phyloP scores from a whole-genome alignment of 768 basidiomycete species.

The Guyanaporus albipodus region DNA sequence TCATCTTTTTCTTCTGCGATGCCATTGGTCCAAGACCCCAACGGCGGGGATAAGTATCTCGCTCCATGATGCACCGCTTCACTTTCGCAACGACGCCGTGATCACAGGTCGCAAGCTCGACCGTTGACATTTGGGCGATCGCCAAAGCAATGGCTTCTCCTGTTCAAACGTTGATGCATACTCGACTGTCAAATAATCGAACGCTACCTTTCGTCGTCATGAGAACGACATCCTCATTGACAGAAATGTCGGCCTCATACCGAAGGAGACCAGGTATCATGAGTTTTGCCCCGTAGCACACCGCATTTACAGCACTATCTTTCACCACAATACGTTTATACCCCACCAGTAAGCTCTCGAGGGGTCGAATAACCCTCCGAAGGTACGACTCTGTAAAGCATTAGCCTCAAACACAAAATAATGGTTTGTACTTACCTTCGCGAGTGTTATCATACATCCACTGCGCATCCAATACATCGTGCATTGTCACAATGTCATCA shows the following conservation, averaged over 20 bases:
- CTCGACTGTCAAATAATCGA: background rate
- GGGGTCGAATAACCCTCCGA: constrained; percentile 87
- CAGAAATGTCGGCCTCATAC: constrained; percentile 91
- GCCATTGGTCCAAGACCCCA: constrained; percentile 99
- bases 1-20: constrained; percentile 95
- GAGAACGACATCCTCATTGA: constrained; percentile 93
- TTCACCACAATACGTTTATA: constrained; percentile 99
- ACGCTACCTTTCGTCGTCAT: constrained; percentile 94
- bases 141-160: constrained; percentile 93
- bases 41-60: constrained; percentile 94
- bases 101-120: constrained; percentile 95
- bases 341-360: constrained; percentile 90
- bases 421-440: constrained; percentile 59
- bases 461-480: constrained; percentile 98
- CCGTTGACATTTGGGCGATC: constrained; percentile 97
- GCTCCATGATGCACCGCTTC: constrained; percentile 99
- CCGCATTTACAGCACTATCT: constrained; percentile 97
- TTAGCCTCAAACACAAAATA: constrained; percentile 12
- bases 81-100: constrained; percentile 99
- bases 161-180: constrained; percentile 24
- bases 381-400: constrained; percentile 80
- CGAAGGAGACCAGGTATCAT: constrained; percentile 99
- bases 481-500: constrained; percentile 99
- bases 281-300: constrained; percentile 98
- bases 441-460: constrained; percentile 98